A percentile compares a stretch with the other conserved stretches of the same genome.
phyloP scores from a whole-genome alignment of 1,284 basidiomycete species.

The Pterulicium gracile region DNA sequence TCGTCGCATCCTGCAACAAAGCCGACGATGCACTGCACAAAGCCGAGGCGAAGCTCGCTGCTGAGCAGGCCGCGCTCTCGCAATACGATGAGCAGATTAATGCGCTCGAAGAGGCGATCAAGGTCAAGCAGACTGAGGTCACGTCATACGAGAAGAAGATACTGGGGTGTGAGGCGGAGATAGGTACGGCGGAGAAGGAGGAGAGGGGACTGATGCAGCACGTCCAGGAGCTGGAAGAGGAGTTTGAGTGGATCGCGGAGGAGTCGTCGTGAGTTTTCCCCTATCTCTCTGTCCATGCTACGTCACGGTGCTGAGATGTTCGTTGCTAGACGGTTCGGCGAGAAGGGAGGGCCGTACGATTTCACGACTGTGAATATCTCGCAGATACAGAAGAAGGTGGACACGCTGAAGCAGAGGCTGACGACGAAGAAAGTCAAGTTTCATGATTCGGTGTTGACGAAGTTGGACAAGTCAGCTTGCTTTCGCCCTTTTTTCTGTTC shows the following conservation, averaged over 20 bases:
- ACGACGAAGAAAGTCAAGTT: conserved; percentile 95
- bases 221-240: conserved; percentile 63
- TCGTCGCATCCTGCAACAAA: conserved; percentile 55
- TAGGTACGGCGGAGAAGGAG: conserved; percentile 43
- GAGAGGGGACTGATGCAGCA: conserved; percentile 30
- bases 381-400: conserved; percentile 55
- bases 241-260: conserved; percentile 81
- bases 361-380: conserved; percentile 67
- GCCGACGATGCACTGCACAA: conserved; percentile 25
- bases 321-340: conserved; percentile 62
- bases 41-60: conserved; percentile 65
- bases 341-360: conserved; percentile 75
- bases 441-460: conserved; percentile 73
- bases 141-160: conserved; percentile 51
- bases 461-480: conserved; percentile 84
- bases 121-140: conserved; percentile 63
- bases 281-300: neutral
- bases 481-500: neutral
- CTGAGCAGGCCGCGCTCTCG: conserved; percentile 78
- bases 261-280: conserved; percentile 63
- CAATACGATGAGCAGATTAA: conserved; percentile 85
- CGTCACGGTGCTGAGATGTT: conserved; percentile 5
- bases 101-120: conserved; percentile 73
- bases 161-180: conserved; percentile 44
- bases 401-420: conserved; percentile 75